Conservation (phyloP, 164 flowering plant genomes). For the Dillenia suffruticosa region DNA sequence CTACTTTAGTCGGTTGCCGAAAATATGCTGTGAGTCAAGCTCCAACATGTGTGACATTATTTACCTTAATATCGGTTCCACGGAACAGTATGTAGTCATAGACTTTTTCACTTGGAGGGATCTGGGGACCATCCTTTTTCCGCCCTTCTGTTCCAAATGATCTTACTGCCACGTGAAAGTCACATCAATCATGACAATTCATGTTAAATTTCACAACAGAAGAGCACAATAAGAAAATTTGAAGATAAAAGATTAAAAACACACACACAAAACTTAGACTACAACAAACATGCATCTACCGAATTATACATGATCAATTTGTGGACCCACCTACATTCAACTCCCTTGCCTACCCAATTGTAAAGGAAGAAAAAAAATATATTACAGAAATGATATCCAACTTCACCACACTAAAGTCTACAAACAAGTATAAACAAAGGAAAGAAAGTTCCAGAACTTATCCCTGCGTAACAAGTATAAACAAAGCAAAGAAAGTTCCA, state of each 20-base stretch:
- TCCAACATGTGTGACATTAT: background rate
- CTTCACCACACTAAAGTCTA: too few relatives aligned
- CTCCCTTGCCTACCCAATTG: too few relatives aligned
- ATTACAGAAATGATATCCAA: too few relatives aligned
- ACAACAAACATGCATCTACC: background rate
- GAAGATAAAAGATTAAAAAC: background rate
- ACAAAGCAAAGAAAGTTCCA: too few relatives aligned
- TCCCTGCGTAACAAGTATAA: too few relatives aligned
- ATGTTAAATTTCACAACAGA: background rate
- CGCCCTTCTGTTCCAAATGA: conserved; percentile 93
- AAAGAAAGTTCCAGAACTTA: too few relatives aligned
- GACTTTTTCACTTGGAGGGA: conserved; percentile 76
- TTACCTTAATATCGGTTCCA: conserved; percentile 90
- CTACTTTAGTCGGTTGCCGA: too few relatives aligned
- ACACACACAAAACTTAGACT: background rate
- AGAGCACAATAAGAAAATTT: conserved; percentile 6
- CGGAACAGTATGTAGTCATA: conserved; percentile 87
- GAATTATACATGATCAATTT: background rate
- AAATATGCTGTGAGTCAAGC: too few relatives aligned
- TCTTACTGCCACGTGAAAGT: conserved; percentile 43
- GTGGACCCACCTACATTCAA: too few relatives aligned
- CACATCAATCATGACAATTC: background rate
- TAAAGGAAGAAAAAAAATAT: too few relatives aligned
- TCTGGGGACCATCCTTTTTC: conserved; percentile 82
- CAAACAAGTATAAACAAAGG: too few relatives aligned